A percentile compares a stretch with the other conserved stretches of the same genome.
These are phyloP conservation scores for Rhododendron molle DNA, from an alignment of 148 eudicot genomes.

Conservation along the genomic window DNA sequence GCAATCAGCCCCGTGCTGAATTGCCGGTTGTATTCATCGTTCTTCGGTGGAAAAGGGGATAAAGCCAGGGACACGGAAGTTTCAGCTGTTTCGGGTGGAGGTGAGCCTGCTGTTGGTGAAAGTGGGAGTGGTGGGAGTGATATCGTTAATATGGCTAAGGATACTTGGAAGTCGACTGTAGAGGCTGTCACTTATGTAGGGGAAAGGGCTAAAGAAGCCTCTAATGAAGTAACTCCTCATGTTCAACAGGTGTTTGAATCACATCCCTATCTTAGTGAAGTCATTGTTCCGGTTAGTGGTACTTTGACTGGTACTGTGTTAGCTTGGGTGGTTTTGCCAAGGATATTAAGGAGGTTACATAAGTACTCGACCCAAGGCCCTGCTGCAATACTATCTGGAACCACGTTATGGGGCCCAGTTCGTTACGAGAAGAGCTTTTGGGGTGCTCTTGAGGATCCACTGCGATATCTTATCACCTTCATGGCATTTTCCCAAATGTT, in stretches of 20 bases:
- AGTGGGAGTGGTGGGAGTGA: constrained; percentile 51
- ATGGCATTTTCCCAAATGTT: constrained; percentile 83
- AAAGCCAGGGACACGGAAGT: constrained; percentile 31
- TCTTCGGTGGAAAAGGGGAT: constrained; percentile 37
- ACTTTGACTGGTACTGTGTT: constrained; percentile 60
- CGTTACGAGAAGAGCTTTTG: constrained; percentile 89
- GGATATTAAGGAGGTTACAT: constrained; percentile 68
- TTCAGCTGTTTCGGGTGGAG: constrained; percentile 37
- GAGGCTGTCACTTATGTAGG: constrained; percentile 43
- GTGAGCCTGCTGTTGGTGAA: constrained; percentile 26
- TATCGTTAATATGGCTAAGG: constrained; percentile 57
- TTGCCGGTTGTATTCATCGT: constrained; percentile 44
- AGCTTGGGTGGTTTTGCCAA: constrained; percentile 87
- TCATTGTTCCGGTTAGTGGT: constrained; percentile 71
- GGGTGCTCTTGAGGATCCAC: constrained; percentile 87
- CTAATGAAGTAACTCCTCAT: constrained; percentile 54
- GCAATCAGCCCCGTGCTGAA: constrained; percentile 30
- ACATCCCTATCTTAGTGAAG: constrained; percentile 77
- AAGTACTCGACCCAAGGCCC: constrained; percentile 65
- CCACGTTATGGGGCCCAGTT: constrained; percentile 56
- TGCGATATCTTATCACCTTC: constrained; percentile 65
- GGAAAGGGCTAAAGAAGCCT: constrained; percentile 62
- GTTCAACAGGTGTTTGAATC: constrained; percentile 63
- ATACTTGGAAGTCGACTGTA: constrained; percentile 48
- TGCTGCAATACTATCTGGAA: constrained; percentile 48